Conservation (phyloP, 1,284 basidiomycete genomes). For the Marasmius oreades region DNA sequence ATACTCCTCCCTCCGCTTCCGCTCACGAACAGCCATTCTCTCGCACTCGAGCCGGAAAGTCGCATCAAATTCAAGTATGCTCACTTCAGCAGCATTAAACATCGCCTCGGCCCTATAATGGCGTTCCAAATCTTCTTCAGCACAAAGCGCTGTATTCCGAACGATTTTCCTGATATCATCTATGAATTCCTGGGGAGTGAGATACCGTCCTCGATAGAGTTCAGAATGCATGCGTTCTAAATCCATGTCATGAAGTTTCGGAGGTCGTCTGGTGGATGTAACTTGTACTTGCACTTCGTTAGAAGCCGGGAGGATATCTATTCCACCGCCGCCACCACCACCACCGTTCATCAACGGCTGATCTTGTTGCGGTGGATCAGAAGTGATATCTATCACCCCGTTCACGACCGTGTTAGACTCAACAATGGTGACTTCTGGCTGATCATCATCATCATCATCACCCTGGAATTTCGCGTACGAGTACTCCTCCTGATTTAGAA, state of each 20-base stretch:
- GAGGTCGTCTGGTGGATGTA: slow-evolving; percentile 8
- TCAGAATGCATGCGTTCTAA: slow-evolving; percentile 89
- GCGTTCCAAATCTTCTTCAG: slow-evolving; percentile 71
- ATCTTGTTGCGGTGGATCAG: slow-evolving; percentile 25
- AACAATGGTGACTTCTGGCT: slow-evolving; percentile 18
- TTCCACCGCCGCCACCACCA: neutral
- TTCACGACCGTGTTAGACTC: slow-evolving; percentile 38
- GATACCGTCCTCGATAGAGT: slow-evolving; percentile 85
- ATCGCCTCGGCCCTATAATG: slow-evolving; percentile 85
- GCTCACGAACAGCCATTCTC: slow-evolving; percentile 81
- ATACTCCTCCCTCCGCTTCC: slow-evolving; percentile 61
- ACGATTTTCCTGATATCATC: slow-evolving; percentile 89
- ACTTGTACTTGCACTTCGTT: neutral
- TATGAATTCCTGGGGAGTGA: slow-evolving; percentile 85
- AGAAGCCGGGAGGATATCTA: neutral
- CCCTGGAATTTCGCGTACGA: slow-evolving; percentile 42
- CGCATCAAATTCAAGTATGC: slow-evolving; percentile 87
- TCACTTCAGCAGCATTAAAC: slow-evolving; percentile 83
- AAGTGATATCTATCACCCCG: slow-evolving; percentile 43
- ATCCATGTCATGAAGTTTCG: slow-evolving; percentile 73
- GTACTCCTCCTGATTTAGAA: slow-evolving; percentile 81
- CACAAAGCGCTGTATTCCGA: slow-evolving; percentile 73
- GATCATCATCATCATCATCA: slow-evolving; percentile 11
- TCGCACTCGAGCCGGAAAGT: slow-evolving; percentile 84
- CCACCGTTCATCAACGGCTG: neutral